Evolutionary conservation across 345 rosid genomes (phyloP).

Genomic region (Lepidium didymum): DNA sequence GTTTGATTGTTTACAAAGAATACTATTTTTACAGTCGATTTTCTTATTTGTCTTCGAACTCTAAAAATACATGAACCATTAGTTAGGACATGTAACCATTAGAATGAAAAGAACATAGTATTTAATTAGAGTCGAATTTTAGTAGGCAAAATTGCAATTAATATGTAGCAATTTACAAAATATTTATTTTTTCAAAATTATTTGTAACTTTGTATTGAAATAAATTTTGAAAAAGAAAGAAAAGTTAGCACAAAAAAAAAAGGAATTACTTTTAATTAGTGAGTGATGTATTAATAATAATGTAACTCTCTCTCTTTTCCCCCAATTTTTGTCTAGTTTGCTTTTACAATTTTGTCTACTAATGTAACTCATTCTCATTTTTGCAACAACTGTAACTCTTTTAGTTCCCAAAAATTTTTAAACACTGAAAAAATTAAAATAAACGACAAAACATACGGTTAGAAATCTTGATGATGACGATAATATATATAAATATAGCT

Average conservation of each 20-base stretch:
- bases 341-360: slow-evolving; percentile 3
- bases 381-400: slow-evolving; percentile 12
- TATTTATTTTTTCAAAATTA: no score
- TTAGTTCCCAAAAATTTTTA: slow-evolving; percentile 2
- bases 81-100: no score
- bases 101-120: no score
- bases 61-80: no score
- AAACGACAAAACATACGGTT: slow-evolving; percentile 23
- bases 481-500: background rate
- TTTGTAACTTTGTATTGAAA: background rate
- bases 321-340: background rate
- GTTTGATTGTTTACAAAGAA: no score
- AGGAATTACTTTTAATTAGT: background rate
- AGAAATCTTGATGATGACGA: slow-evolving; percentile 2
- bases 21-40: no score
- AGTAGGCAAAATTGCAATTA: no score
- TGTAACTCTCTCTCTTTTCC: background rate
- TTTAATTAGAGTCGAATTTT: no score
- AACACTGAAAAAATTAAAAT: background rate
- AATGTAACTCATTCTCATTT: background rate
- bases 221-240: background rate
- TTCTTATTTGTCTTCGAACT: no score
- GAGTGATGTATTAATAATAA: background rate
- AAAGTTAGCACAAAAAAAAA: background rate
- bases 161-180: no score